Base-by-base conservation (phyloP, 2,329 filamentous ascomycete species). In the Aspergillus floridensis region DNA sequence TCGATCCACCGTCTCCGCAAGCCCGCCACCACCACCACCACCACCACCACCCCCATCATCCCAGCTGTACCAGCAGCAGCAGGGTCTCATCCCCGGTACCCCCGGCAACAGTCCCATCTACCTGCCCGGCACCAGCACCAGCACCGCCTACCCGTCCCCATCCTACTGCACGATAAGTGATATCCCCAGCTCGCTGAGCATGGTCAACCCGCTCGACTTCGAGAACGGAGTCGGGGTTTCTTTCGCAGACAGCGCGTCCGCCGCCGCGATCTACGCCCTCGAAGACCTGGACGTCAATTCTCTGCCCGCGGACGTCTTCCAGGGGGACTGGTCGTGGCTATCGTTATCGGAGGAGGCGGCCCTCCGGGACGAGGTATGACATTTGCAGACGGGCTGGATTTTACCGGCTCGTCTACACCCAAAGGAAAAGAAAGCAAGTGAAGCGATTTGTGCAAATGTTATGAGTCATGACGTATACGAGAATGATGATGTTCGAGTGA, bases 251-350 rank as follows among this genome's bases (percentile, higher is more conserved):
- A 53, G 35, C 16, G 32, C 32, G 11, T 11, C 32, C 11, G 16
- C 38, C 16, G 41, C 11, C 5, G 51, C 51, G 14, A 53, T 53
- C 35, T 53, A 53, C 35, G 47, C 50, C 24, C 51, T 60, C 31
- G 56, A 58, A 2, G 59, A 46, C 6, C n/a, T 60, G 24, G 55
- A 60, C 31, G 55, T 60, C 14, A 38, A 49, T 14, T 29, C 47
- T 8, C 26, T 61, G 16, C 49, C 53, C 22, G 51, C n/a, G 5
- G 59, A 41, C 14, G 57, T 61, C 19, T 44, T 62, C 4, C 59
- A 57, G 41, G 24, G 47, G 1, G 57, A 62, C 26, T 62, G 59
- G 57, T 53, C 47, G 2, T 62, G 59, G 59, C 24, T 62, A 31
- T 29, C 38, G 0, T 31, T 62, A 38, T 29, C 38, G 0, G 57